Percentiles rank a stretch among this genome's conserved stretches.
Conservation (phyloP, 805 yeast species). For the Candida vaughaniae region DNA sequence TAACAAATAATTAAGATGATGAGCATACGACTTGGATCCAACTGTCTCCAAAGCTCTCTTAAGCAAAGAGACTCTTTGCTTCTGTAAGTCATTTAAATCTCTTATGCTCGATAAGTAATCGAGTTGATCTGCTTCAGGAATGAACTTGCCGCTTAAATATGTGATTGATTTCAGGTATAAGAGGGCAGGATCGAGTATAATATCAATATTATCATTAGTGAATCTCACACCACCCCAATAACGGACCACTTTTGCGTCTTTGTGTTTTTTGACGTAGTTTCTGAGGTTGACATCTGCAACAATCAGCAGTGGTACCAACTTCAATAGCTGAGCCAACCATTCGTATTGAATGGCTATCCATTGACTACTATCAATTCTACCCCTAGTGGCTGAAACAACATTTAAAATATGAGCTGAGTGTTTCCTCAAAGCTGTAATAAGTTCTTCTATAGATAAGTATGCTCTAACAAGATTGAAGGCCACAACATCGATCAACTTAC, state of each 20-base stretch:
- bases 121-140: slow-evolving; percentile 4
- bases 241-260: slow-evolving; percentile 11
- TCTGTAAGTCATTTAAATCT: not conserved
- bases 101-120: slow-evolving; percentile 6
- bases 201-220: slow-evolving; percentile 20
- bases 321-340: slow-evolving; percentile 61
- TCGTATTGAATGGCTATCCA: slow-evolving; percentile 69
- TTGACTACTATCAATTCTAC: slow-evolving; percentile 14
- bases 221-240: slow-evolving; percentile 37
- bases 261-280: slow-evolving; percentile 13
- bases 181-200: slow-evolving; percentile 30
- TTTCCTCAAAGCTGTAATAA: slow-evolving; percentile 58
- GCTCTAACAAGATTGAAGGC: slow-evolving; percentile 64
- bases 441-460: slow-evolving; percentile 57
- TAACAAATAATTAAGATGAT: slow-evolving; percentile 6
- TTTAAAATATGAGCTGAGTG: slow-evolving; percentile 63
- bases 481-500: slow-evolving; percentile 55
- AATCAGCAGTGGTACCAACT: slow-evolving; percentile 46
- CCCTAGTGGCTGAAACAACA: slow-evolving; percentile 23
- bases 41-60: slow-evolving; percentile 3
- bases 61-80: slow-evolving; percentile 6
- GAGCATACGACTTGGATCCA: not conserved
- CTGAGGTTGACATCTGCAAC: slow-evolving; percentile 13
- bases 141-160: not conserved
- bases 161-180: slow-evolving; percentile 18